These are phyloP conservation scores for Termitomyces sp. DNA, from an alignment of 768 basidiomycete genomes.

Conservation along the genomic window DNA sequence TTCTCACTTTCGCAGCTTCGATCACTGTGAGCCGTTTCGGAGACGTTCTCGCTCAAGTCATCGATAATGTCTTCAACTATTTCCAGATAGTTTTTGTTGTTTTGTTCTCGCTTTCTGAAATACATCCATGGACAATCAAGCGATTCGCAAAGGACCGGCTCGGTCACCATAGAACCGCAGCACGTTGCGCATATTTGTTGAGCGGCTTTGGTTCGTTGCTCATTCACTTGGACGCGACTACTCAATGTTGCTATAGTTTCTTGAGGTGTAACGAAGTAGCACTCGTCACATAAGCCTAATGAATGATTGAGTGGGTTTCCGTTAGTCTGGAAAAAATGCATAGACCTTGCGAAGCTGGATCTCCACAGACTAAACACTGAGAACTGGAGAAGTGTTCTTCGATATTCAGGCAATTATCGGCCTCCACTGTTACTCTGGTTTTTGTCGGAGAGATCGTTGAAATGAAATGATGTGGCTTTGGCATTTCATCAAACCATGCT, in stretches of 20 bases:
- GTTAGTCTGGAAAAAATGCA: not conserved
- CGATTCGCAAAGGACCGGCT: conserved; percentile 71
- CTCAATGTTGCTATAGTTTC: conserved; percentile 53
- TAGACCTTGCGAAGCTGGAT: conserved; percentile 46
- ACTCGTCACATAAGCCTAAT: conserved; percentile 61
- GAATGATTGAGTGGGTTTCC: not conserved
- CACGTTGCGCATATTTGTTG: conserved; percentile 76
- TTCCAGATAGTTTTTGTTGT: conserved; percentile 28
- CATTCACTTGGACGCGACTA: conserved; percentile 46
- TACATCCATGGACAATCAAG: conserved; percentile 86
- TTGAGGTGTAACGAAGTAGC: conserved; percentile 39
- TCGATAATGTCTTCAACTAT: conserved; percentile 26
- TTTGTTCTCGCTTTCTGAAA: conserved; percentile 56
- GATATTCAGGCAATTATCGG: conserved; percentile 44
- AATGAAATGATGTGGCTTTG: conserved; percentile 35
- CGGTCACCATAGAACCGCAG: conserved; percentile 43
- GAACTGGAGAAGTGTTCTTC: conserved; percentile 70
- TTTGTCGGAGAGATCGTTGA: conserved; percentile 28
- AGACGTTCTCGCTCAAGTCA: conserved; percentile 23
- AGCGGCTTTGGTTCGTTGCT: conserved; percentile 46
- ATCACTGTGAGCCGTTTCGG: conserved; percentile 3
- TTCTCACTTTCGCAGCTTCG: conserved; percentile 5
- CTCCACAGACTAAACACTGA: conserved; percentile 67
- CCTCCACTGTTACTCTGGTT: conserved; percentile 15
- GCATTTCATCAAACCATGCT: conserved; percentile 87